Evolutionary conservation across 2,329 filamentous ascomycete species (phyloP).

Genomic region (Cercospora canescens): DNA sequence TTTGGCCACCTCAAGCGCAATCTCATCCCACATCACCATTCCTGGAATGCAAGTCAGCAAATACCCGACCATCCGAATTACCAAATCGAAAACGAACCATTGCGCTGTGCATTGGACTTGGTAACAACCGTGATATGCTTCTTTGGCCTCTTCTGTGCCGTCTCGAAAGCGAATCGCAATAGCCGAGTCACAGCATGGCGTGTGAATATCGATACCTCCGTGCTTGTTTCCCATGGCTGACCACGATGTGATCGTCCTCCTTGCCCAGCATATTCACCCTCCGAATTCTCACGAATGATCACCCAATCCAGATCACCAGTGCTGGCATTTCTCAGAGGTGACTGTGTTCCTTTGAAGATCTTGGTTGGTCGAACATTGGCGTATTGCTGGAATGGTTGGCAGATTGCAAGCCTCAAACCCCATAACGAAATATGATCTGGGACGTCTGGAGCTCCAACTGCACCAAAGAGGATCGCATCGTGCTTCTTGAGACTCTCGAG

Average conservation of each 20-base stretch:
- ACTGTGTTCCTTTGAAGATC: constrained; percentile 61
- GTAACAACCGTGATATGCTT: constrained; percentile 64
- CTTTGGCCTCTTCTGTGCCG: constrained; percentile 56
- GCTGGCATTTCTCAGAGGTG: constrained; percentile 55
- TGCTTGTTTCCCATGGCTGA: constrained; percentile 60
- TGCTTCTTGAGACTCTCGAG: constrained; percentile 58
- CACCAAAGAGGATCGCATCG: constrained; percentile 68
- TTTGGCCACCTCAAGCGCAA: constrained; percentile 54
- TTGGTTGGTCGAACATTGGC: constrained; percentile 61
- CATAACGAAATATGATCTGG: constrained; percentile 53
- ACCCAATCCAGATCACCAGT: constrained; percentile 66
- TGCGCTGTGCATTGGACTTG: constrained; percentile 66
- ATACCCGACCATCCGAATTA: not conserved
- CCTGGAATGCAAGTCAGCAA: not conserved
- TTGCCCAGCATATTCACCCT: constrained; percentile 67
- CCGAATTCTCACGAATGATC: constrained; percentile 66
- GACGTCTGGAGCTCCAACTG: constrained; percentile 62
- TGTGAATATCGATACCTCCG: constrained; percentile 65
- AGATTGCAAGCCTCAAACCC: constrained; percentile 57
- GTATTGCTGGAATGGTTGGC: constrained; percentile 57
- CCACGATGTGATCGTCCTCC: constrained; percentile 62
- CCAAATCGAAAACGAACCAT: constrained; percentile 41
- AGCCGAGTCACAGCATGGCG: constrained; percentile 60
- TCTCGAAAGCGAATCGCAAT: constrained; percentile 65
- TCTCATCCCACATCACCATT: constrained; percentile 70